Evolutionary conservation across 495 filamentous ascomycete genomes (phyloP).

Genomic region (Penicillium manginii): DNA sequence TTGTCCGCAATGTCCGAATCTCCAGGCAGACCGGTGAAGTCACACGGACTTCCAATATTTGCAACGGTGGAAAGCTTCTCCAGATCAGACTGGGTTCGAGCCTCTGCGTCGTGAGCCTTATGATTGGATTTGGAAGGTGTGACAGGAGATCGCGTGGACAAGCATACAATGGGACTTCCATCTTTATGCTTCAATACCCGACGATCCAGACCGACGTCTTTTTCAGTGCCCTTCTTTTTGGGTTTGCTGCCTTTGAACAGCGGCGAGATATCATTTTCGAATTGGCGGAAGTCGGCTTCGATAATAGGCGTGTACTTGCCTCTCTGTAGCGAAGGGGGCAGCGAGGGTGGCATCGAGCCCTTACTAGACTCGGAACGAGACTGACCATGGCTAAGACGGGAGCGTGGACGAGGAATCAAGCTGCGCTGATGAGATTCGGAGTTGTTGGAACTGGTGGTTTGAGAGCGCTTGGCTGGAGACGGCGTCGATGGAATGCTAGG

Average conservation of each 20-base stretch:
- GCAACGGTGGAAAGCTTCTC: slow-evolving; percentile 19
- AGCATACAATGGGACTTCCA: background rate
- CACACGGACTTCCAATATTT: slow-evolving; percentile 17
- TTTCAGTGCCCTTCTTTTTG: background rate
- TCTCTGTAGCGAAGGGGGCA: too few species aligned
- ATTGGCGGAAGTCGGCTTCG: slow-evolving; percentile 1
- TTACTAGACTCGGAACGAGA: background rate
- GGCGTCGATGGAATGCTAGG: background rate
- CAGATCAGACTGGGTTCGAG: background rate
- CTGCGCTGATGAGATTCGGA: background rate
- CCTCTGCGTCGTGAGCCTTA: background rate
- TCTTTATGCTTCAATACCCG: background rate
- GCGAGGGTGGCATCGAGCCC: background rate
- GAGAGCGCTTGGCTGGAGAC: background rate
- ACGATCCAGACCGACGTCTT: background rate
- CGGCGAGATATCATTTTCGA: background rate
- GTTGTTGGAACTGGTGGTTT: background rate
- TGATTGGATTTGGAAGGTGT: slow-evolving; percentile 3
- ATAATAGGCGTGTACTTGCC: background rate
- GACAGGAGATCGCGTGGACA: background rate
- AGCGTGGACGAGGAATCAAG: slow-evolving; percentile 13
- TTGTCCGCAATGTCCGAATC: background rate
- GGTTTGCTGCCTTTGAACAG: background rate
- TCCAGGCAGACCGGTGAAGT: slow-evolving; percentile 5
- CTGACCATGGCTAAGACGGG: background rate